phyloP scores from a whole-genome alignment of 129 eudicot species.

The Apium graveolens region DNA sequence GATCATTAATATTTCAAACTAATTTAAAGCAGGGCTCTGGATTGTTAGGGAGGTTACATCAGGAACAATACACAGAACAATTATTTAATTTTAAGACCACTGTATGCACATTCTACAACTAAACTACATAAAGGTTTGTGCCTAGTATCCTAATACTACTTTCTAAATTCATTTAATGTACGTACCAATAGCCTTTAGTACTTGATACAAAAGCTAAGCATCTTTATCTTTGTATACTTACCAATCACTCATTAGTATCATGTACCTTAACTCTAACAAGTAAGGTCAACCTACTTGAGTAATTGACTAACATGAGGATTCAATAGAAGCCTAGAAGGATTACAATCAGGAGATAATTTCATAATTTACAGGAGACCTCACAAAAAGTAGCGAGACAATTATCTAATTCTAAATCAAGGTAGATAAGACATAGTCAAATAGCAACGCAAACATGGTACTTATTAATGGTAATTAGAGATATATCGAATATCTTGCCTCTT shows the following conservation, averaged over 20 bases:
- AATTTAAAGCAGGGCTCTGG: background rate
- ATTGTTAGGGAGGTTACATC: background rate
- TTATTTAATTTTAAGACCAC: background rate
- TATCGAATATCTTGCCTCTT: conserved; percentile 37
- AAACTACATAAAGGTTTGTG: background rate
- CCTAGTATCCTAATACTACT: background rate
- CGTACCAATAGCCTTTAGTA: conserved; percentile 1
- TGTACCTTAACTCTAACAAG: background rate
- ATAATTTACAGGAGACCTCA: background rate
- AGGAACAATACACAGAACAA: background rate
- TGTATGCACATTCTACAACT: background rate
- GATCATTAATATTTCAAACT: no score
- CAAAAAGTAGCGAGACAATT: background rate
- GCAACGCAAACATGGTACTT: background rate
- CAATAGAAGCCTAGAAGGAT: background rate
- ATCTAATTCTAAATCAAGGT: background rate
- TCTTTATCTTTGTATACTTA: background rate
- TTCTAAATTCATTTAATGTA: background rate
- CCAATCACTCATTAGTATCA: background rate
- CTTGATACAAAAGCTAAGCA: background rate
- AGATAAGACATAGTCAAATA: background rate
- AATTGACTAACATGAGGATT: background rate
- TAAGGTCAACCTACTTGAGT: background rate
- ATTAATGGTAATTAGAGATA: background rate
- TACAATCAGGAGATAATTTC: background rate